These are phyloP conservation scores for Periconia sp. DNA, from an alignment of 2,329 filamentous ascomycete species.

Conservation along the genomic window DNA sequence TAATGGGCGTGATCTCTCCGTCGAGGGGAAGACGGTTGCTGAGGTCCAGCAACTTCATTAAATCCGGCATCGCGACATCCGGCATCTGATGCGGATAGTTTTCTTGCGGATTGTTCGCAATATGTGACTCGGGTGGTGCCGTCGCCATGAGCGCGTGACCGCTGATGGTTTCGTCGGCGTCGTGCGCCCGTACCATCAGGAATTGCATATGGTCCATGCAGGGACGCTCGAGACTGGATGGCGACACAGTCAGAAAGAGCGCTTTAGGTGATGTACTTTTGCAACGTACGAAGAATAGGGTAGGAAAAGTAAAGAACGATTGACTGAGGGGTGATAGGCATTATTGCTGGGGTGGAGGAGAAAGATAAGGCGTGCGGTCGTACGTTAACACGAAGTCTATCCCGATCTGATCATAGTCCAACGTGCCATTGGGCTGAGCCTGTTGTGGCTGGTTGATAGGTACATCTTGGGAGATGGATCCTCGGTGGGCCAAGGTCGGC, in stretches of 20 bases:
- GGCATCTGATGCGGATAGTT: conserved; percentile 75
- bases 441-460: conserved; percentile 28
- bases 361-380: conserved; percentile 69
- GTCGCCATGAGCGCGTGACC: conserved; percentile 95
- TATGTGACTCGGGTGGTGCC: conserved; percentile 75
- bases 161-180: conserved; percentile 64
- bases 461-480: conserved; percentile 35
- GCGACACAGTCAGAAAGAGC: conserved; percentile 37
- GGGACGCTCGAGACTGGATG: conserved; percentile 78
- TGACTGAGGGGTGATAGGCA: conserved; percentile 21
- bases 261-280: conserved; percentile 21
- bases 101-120: conserved; percentile 61
- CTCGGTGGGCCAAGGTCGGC: conserved; percentile 40
- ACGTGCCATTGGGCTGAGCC: conserved; percentile 45
- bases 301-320: conserved; percentile 21
- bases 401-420: conserved; percentile 81
- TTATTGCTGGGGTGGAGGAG: conserved; percentile 49
- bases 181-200: conserved; percentile 67
- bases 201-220: conserved; percentile 92
- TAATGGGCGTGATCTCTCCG: conserved; percentile 91
- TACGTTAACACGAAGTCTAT: conserved; percentile 94
- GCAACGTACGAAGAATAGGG: conserved; percentile 29
- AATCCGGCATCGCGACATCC: conserved; percentile 72
- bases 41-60: conserved; percentile 82
- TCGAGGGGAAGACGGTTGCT: conserved; percentile 83